phyloP scores from a whole-genome alignment of 129 eudicot species.

The Flaveria bidentis region DNA sequence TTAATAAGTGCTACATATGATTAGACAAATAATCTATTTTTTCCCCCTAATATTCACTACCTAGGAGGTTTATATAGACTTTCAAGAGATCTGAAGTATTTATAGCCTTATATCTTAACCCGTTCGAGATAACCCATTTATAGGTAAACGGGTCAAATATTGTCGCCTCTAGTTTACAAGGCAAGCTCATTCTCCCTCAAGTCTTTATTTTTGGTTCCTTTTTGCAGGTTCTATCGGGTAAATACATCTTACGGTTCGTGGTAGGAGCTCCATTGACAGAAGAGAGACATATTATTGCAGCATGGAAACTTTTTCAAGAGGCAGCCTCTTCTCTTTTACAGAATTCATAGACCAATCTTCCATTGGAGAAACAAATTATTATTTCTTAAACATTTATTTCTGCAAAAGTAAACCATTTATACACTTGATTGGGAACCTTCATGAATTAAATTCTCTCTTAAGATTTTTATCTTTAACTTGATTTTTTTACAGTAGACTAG shows the following conservation, averaged over 20 bases:
- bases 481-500: too few relatives aligned
- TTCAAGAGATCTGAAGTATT: neutral
- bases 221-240: slow-evolving; percentile 68
- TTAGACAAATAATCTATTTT: neutral
- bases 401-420: slow-evolving; percentile 10
- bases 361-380: neutral
- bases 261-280: slow-evolving; percentile 97
- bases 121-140: neutral
- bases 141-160: neutral
- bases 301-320: slow-evolving; percentile 84
- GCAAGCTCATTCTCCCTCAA: neutral
- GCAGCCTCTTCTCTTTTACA: slow-evolving; percentile 49
- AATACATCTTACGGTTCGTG: slow-evolving; percentile 66
- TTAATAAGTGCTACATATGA: neutral
- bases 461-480: too few relatives aligned
- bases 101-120: neutral
- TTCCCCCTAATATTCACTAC: neutral
- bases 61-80: neutral
- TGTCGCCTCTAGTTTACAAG: neutral
- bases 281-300: slow-evolving; percentile 63
- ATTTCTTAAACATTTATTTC: slow-evolving; percentile 13
- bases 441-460: neutral
- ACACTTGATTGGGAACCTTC: neutral
- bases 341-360: slow-evolving; percentile 31
- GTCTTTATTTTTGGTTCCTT: neutral